phyloP scores from a whole-genome alignment of 192 early-diverging fungal genomes.

The Backusella tarrabulga region DNA sequence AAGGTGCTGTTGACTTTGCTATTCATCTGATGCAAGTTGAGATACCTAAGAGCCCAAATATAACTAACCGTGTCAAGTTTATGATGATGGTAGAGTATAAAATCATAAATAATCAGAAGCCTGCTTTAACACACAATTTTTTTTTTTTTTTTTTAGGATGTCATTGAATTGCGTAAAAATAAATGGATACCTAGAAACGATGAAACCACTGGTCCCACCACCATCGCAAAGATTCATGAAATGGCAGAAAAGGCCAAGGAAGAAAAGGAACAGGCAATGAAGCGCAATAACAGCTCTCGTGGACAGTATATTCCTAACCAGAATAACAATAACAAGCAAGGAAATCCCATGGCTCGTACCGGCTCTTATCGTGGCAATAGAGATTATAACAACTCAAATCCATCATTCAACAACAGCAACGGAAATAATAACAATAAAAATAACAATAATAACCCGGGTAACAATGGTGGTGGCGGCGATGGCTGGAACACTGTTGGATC shows the following conservation, averaged over 20 bases:
- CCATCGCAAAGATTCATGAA: conserved; percentile 91
- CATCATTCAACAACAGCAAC: neutral
- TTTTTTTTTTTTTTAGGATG: conserved; percentile 34
- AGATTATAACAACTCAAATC: conserved; percentile 16
- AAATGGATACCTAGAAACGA: conserved; percentile 72
- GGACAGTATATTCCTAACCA: conserved; percentile 20
- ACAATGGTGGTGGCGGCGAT: conserved; percentile 50
- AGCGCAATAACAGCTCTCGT: conserved; percentile 63
- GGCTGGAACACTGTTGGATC: conserved; percentile 71
- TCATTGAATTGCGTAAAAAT: conserved; percentile 58
- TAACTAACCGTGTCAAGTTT: conserved; percentile 89
- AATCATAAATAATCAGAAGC: neutral
- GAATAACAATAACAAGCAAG: conserved; percentile 9
- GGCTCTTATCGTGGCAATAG: conserved; percentile 53
- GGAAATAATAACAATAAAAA: conserved; percentile 1
- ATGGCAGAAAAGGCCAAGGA: conserved; percentile 61
- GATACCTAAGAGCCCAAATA: conserved; percentile 65
- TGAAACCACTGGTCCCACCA: conserved; percentile 72
- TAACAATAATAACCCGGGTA: neutral
- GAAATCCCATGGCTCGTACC: conserved; percentile 50
- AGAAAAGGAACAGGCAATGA: conserved; percentile 64
- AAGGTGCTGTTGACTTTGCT: conserved; percentile 71
- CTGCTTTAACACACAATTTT: neutral
- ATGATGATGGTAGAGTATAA: conserved; percentile 56
- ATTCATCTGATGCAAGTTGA: conserved; percentile 73